Percentiles rank a stretch among this genome's conserved stretches.
Evolutionary conservation across 176 grass and related monocot species (phyloP).

Genomic region (Oryza rufipogon): DNA sequence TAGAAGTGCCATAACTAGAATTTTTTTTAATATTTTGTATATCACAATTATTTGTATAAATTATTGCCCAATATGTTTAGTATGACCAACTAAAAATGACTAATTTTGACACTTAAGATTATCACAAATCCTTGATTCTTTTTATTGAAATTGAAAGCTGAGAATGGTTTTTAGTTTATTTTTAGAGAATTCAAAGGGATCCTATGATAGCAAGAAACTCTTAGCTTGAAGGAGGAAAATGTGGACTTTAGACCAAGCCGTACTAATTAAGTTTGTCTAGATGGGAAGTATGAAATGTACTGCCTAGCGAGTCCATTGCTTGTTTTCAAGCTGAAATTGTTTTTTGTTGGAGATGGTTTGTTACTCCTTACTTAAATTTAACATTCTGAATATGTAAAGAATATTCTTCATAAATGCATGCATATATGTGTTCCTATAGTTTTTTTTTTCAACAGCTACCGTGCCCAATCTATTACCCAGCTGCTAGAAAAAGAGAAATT

Average conservation of each 20-base stretch:
- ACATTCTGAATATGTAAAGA: not conserved
- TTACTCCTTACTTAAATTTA: not conserved
- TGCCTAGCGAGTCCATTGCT: not conserved
- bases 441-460: not conserved
- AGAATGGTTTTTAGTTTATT: not conserved
- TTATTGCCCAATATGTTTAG: not conserved
- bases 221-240: constrained; percentile 10
- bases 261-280: not conserved
- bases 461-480: not conserved
- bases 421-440: not conserved
- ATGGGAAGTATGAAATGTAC: not conserved
- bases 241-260: not conserved
- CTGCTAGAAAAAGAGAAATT: not conserved
- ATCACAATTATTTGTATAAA: not conserved
- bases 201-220: not conserved
- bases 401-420: not conserved
- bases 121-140: not conserved
- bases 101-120: not conserved
- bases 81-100: not conserved
- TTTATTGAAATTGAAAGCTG: not conserved
- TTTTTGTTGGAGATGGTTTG: not conserved
- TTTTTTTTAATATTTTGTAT: not conserved
- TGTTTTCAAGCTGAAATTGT: not conserved
- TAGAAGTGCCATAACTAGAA: not conserved
- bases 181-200: not conserved